Conservation (phyloP, 495 filamentous ascomycete species). For the Bathelium albidoporum region DNA sequence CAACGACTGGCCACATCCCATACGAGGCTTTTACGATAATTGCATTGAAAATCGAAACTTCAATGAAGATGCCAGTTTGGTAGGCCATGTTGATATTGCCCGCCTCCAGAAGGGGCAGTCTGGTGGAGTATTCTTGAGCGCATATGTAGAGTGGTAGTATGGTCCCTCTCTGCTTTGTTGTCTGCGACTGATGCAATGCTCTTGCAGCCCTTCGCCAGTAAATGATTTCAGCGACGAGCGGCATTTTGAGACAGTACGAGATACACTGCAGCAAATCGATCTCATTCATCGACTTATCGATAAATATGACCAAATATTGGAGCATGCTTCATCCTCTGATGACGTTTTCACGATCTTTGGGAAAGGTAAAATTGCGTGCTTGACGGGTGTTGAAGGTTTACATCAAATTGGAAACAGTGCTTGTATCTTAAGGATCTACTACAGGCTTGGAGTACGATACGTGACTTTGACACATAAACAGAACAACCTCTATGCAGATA, state of each 20-base stretch:
- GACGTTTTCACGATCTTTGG: conserved; percentile 13
- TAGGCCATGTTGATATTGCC: background rate
- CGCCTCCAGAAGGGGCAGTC: background rate
- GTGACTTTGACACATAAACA: conserved; percentile 33
- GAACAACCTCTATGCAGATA: conserved; percentile 27
- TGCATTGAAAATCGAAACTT: background rate
- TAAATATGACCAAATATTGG: conserved; percentile 15
- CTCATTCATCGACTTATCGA: conserved; percentile 26
- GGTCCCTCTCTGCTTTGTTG: too few relatives aligned
- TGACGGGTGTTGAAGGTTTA: conserved; percentile 24
- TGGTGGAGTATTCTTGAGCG: conserved; percentile 11
- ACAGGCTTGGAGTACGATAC: conserved; percentile 31
- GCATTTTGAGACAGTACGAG: conserved; percentile 15
- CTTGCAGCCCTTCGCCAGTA: conserved; percentile 6
- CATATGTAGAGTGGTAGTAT: conserved; percentile 16
- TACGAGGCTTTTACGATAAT: conserved; percentile 12
- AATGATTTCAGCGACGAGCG: conserved; percentile 11
- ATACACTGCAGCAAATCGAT: conserved; percentile 34
- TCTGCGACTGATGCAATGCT: too few relatives aligned
- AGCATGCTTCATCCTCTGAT: conserved; percentile 11
- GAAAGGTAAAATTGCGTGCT: conserved; percentile 13
- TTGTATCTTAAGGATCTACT: conserved; percentile 29
- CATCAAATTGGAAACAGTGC: conserved; percentile 27
- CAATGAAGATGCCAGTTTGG: background rate
- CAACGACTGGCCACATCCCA: conserved; percentile 11